Conservation (phyloP, 1,139 yeast species). For the Hyphopichia burtonii region DNA sequence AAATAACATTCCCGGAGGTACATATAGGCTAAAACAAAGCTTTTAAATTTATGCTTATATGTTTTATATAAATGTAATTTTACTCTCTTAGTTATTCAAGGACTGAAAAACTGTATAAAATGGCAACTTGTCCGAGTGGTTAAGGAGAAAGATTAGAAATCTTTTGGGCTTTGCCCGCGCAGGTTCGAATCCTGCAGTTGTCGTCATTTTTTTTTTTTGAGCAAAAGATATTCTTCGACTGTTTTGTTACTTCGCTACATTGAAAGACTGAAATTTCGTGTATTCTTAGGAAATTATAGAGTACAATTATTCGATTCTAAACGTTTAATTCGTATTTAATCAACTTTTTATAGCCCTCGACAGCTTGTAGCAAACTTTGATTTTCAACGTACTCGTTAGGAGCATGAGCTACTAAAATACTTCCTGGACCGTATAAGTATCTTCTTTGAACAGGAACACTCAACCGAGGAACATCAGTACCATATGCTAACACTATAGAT, state of each 20-base stretch:
- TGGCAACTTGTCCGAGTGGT: conserved; percentile 59
- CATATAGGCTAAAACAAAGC: too few relatives aligned
- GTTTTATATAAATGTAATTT: too few relatives aligned
- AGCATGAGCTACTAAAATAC: conserved; percentile 65
- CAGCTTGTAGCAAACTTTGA: conserved; percentile 49
- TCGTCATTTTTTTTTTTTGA: conserved; percentile 32
- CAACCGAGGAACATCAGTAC: conserved; percentile 65
- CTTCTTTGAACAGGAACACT: conserved; percentile 34
- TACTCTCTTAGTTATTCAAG: too few relatives aligned
- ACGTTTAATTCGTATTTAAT: conserved; percentile 23
- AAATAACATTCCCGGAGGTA: too few relatives aligned
- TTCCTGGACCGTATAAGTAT: conserved; percentile 70
- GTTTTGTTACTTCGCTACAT: too few relatives aligned
- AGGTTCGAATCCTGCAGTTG: conserved; percentile 61
- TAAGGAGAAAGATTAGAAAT: conserved; percentile 58
- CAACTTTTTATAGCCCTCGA: conserved; percentile 55
- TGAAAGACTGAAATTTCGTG: too few relatives aligned
- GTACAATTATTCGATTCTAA: too few relatives aligned
- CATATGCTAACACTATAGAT: conserved; percentile 52
- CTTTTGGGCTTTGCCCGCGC: conserved; percentile 62
- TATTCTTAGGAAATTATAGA: too few relatives aligned
- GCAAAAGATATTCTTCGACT: not conserved
- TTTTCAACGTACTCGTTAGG: conserved; percentile 57
- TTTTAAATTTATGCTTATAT: too few relatives aligned
- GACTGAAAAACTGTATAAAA: too few relatives aligned